Base-by-base conservation (phyloP, 805 yeast species). In the Starmera dryadoides region DNA sequence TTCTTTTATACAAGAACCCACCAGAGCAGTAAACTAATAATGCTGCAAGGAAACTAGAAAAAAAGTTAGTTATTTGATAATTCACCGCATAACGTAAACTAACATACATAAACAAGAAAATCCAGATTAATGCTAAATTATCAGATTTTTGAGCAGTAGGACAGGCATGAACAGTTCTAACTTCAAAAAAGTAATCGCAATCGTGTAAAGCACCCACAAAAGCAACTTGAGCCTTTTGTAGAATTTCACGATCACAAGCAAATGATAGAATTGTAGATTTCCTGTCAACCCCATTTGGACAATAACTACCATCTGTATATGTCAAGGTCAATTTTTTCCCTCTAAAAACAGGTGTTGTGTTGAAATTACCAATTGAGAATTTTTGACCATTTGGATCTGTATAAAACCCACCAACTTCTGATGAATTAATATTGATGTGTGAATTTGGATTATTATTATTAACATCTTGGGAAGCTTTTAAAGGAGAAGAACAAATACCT, bases 161-260 rank as follows among this genome's bases (percentile, higher is more conserved):
- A 59, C 96, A 87, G 0, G 95, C 96, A 60, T 81, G 83, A 33
- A 85, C 78, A 4, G 95, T 84, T 47, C 87, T 64, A 25, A 86
- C 87, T 53, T 87, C 96, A 57, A 87, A 87, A 53, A 81, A 75
- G 58, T 85, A 87, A 29, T 81, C 77, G 60, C 96, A 87, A 45
- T 87, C 85, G 56, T 86, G 75, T 32, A 75, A 53, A 6, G 77
- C 77, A 2, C 93, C 93, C 25, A 87, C 71, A 55, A 71, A 86
- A 15, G 84, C 71, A 1, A 86, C 65, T 28, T 75, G 67, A 0
- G 89, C 93, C 43, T 75, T 75, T 6, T 75, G 61, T 55, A 74
- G 59, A 52, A 83, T 75, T 37, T 83, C 91, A 43, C 85, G 69
- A 58, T 86, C 95, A 59, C 96, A 87, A 12, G 80, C 72, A 47